A percentile compares a stretch with the other conserved stretches of the same genome.
Evolutionary conservation across 192 early-diverging fungal genomes (phyloP).

Genomic region (Linderina pennispora): DNA sequence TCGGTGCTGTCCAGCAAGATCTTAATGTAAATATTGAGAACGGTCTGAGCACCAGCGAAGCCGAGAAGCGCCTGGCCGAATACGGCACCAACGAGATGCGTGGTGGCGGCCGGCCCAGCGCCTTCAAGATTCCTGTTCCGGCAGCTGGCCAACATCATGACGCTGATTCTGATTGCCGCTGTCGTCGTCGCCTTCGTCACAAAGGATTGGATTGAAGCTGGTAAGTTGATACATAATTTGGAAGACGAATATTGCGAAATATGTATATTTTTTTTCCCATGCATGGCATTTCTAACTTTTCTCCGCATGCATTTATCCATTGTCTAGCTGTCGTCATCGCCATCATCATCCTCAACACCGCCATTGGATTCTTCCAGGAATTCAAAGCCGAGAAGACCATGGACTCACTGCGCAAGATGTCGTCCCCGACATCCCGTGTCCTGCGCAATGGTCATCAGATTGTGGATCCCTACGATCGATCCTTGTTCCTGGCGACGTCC

Average conservation of each 20-base stretch:
- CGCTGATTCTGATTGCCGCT: slow-evolving; percentile 62
- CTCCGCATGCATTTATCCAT: not conserved
- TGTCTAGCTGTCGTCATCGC: slow-evolving; percentile 64
- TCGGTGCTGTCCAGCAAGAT: slow-evolving; percentile 12
- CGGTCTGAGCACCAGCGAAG: slow-evolving; percentile 48
- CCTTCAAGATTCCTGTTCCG: slow-evolving; percentile 55
- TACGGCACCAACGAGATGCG: slow-evolving; percentile 61
- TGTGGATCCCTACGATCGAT: slow-evolving; percentile 66
- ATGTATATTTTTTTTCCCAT: not conserved
- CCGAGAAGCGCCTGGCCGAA: slow-evolving; percentile 25
- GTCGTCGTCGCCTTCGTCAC: slow-evolving; percentile 58
- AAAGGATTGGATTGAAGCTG: slow-evolving; percentile 57
- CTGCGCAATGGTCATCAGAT: slow-evolving; percentile 74
- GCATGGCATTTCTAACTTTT: not conserved
- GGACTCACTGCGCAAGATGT: slow-evolving; percentile 85
- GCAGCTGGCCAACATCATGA: slow-evolving; percentile 62
- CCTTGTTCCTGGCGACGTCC: slow-evolving; percentile 87
- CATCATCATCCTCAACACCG: slow-evolving; percentile 80
- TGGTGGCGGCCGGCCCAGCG: slow-evolving; percentile 60
- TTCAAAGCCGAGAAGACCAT: slow-evolving; percentile 92
- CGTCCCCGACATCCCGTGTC: slow-evolving; percentile 81
- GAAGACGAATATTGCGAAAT: no score
- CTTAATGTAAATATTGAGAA: slow-evolving; percentile 20
- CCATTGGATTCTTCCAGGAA: slow-evolving; percentile 94
- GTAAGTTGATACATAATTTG: slow-evolving; percentile 31